Percentiles rank a stretch among this genome's conserved stretches.
phyloP scores from a whole-genome alignment of 176 grass and related monocot genomes.

The Carex kokanica region DNA sequence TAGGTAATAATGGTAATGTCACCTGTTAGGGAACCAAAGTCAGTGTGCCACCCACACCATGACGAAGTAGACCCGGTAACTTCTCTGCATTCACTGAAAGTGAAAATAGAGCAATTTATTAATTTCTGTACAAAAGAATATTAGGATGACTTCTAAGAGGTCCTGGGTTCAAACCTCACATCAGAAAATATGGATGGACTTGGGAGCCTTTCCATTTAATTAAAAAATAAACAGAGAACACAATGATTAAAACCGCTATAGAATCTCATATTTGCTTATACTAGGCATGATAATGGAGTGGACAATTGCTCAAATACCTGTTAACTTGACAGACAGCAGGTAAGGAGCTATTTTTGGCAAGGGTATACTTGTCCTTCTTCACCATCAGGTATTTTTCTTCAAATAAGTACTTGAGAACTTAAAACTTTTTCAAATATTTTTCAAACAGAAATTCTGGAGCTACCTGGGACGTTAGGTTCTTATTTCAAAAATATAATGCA shows the following conservation, averaged over 20 bases:
- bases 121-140: not conserved
- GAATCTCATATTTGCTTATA: not conserved
- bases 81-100: slow-evolving; percentile 44
- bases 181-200: too few species aligned
- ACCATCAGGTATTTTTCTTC: not conserved
- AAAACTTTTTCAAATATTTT: not conserved
- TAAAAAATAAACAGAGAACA: not conserved
- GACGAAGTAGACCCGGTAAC: slow-evolving; percentile 57
- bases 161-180: not conserved
- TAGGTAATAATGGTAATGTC: not conserved
- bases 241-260: not conserved
- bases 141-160: not conserved
- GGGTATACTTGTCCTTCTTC: not conserved
- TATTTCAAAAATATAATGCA: not conserved
- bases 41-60: slow-evolving; percentile 97
- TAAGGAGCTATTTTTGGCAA: not conserved
- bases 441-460: not conserved
- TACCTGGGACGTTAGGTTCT: not conserved
- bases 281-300: not conserved
- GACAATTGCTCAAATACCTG: not conserved
- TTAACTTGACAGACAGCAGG: not conserved
- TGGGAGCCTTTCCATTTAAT: not conserved
- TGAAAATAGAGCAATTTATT: slow-evolving; percentile 1
- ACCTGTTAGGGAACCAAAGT: slow-evolving; percentile 93
- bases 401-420: not conserved